These are phyloP conservation scores for Citeromyces matritensis DNA, from an alignment of 805 yeast genomes.

Conservation along the genomic window DNA sequence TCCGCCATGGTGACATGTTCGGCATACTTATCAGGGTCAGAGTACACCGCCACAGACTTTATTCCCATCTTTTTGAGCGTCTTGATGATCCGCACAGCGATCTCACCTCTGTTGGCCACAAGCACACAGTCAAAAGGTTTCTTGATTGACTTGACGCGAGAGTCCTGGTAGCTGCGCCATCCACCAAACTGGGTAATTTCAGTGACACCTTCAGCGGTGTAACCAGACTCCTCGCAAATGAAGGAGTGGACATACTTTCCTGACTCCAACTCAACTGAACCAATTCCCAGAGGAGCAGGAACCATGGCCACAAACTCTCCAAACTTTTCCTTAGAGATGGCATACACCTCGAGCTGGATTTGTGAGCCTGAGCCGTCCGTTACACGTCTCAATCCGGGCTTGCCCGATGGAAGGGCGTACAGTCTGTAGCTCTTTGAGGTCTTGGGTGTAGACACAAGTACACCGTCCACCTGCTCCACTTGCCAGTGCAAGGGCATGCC, in stretches of 20 bases:
- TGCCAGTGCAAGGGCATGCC: constrained; percentile 94
- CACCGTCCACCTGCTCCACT: constrained; percentile 69
- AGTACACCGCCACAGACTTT: constrained; percentile 73
- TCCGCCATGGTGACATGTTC: constrained; percentile 81
- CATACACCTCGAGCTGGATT: constrained; percentile 70
- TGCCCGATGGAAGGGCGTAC: constrained; percentile 73
- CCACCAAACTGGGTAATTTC: constrained; percentile 87
- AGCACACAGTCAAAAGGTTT: constrained; percentile 74
- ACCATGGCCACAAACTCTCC: constrained; percentile 81
- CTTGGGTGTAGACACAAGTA: constrained; percentile 44
- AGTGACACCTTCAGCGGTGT: constrained; percentile 49
- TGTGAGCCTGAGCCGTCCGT: constrained; percentile 29
- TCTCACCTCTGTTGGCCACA: constrained; percentile 96
- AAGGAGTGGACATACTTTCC: constrained; percentile 88
- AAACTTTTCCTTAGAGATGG: constrained; percentile 62
- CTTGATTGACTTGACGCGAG: constrained; percentile 12
- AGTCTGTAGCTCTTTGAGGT: constrained; percentile 63
- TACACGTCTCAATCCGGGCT: constrained; percentile 82
- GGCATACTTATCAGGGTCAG: constrained; percentile 82
- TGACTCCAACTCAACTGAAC: constrained; percentile 68
- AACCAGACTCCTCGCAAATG: constrained; percentile 87
- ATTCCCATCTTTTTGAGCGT: constrained; percentile 74
- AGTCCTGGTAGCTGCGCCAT: constrained; percentile 53
- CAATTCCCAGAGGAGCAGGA: constrained; percentile 92
- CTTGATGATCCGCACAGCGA: constrained; percentile 86